Evolutionary conservation across 2,329 filamentous ascomycete genomes (phyloP), one percentile per base, ranked within the genome.

Genomic region (Fusarium gaditjirri): DNA sequence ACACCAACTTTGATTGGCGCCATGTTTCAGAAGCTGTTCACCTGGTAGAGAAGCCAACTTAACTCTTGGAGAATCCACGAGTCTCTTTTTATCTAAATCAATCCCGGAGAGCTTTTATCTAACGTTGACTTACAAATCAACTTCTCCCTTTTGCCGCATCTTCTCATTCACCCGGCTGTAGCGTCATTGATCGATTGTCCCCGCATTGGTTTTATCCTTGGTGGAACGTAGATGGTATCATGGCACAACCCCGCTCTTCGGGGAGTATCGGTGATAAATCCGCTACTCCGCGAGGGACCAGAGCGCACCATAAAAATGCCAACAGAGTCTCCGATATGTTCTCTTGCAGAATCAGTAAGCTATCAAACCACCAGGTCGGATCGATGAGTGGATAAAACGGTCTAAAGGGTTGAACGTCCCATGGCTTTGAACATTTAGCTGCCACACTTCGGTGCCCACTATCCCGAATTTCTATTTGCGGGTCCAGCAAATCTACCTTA

Each of bases 1-100:
- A 87, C 74, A 41, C 86, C 85, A 39, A 87, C 81, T 71, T 85
- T 87, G 78, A 87, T 78, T 11, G 69, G 68, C 1, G 75, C 54
- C 78, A 76, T 76, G 79, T 71, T 25, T 80, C 74, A 39, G 41
- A 2, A 2, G 19, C 3, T 21, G 4, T 25, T 31, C 9, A 31
- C 17, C 12, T 8, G 17, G 17, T 36, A 27, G 53, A 17, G 21
- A 23, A 10, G 7, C 2, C 11, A 16, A 9, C 9, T 38, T 38
- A 3, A 27, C 19, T 16, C 25, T 6, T 3, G 36, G 13, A 8
- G 31, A 27, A 35, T 50, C 2, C 4, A 38, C 4, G 6, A 38
- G 19, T 13, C 19, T 17, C 27, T 14, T 53, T 25, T 25, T 27
- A 39, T 27, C 19, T n/a, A 10, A 10, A n/a, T n/a, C 19, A 5